Evolutionary conservation across 805 yeast species (phyloP), one percentile per base, ranked within the genome.

Genomic region (Hanseniaspora occidentalis): DNA sequence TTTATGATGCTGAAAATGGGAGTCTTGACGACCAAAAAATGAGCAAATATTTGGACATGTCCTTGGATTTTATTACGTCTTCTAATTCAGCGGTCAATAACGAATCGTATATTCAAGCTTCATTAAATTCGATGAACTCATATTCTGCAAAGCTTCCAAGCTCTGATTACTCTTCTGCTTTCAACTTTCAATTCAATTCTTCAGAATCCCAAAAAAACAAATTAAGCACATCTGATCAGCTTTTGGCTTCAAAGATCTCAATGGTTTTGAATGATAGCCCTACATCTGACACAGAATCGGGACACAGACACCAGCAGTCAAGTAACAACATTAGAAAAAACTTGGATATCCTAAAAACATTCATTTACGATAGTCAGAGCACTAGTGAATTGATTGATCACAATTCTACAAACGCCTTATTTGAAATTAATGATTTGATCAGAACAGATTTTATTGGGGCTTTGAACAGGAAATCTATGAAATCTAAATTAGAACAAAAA

Each of bases 381-480:
- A 48, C 36, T 46, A 58, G 45, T 36, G 47, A 41, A 2, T 14
- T 29, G 13, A n/a, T 29, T n/a, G 33, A 29, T 29, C 16, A n/a
- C 18, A 18, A 29, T 10, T 29, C 33, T 8, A 16, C 33, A 29
- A 29, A 34, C 29, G 31, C 33, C 9, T 35, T 37, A 3, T 26
- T 45, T 4, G 43, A 50, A 18, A 47, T 57, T 18, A 57, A 59
- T 31, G 64, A 69, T 27, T 56, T 79, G 48, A 63, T 79, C 2
- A 53, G 54, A 42, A 46, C 71, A 17, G 61, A 62, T 24, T 49
- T 75, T 21, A 52, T 67, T 11, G 89, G 89, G 0, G 69, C 77
- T 2, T 62, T 78, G 26, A 62, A 77, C 1, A 65, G 94, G 47
- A 70, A 79, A 50, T 66, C 72, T 29, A 60, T 82, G 38, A 16